Base-by-base conservation (phyloP, 2,329 filamentous ascomycete genomes). In the Ophiosphaerella korrae region DNA sequence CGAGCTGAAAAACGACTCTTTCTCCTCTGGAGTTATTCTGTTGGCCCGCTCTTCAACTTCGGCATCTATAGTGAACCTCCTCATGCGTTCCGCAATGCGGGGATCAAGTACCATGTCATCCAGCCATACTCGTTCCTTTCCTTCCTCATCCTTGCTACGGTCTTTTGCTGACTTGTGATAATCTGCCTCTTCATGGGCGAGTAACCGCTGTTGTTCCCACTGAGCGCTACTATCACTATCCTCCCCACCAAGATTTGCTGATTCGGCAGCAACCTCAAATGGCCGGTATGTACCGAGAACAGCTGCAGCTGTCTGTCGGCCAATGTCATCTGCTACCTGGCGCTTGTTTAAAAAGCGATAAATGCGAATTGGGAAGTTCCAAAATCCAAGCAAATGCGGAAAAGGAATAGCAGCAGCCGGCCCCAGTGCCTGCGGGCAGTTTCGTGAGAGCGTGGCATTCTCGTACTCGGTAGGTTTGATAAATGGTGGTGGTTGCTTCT, bases 361-460 rank as follows among this genome's bases (percentile, higher is more conserved):
- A 53, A 97, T 81, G 53, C 94, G 88, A 58, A 87, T 88, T 0
- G 92, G 89, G 2, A 93, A 97, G 77, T 94, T 93, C 56, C 89
- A 78, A 79, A 99, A 96, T 53, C 94, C 94, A 26, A 99, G 87
- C 51, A 97, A 83, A 72, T 97, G 93, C 1, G 93, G 93, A 73
- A 96, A 89, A 36, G 84, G 80, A 52, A 99, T 82, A 12, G 88
- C 81, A 21, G 83, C 79, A 5, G 88, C 86, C 37, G 91, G 91
- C 33, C 87, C 84, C 66, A 99, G 85, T 52, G 87, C 83, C 55
- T 79, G 68, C 3, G 93, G 93, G 37, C 88, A 83, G 38, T 82
- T 79, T 26, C 80, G 70, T 0, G 92, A 87, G 43, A 92, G 80
- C 21, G 76, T 67, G 35, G 88, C 84, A 33, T 83, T 78, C 7